Evolutionary conservation across 2,329 filamentous ascomycete genomes (phyloP), one percentile per base, ranked within the genome.

Genomic region (Coniochaeta ligniaria): DNA sequence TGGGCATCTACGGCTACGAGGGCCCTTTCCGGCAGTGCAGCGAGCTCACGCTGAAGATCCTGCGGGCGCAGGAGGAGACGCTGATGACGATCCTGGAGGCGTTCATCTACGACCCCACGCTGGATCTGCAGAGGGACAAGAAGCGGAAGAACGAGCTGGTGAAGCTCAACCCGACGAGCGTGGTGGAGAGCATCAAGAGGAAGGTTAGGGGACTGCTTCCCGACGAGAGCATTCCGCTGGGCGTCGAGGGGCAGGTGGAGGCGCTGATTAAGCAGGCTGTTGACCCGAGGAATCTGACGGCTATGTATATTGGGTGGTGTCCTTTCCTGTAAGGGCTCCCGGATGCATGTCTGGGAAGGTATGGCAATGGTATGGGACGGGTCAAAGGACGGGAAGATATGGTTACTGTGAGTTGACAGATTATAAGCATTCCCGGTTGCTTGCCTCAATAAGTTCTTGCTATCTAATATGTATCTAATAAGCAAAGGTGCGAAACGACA

Each of bases 251-350:
- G 0, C 95, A 99, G 77, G 95, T 97, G n/a, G 91, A 97, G 72
- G 92, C 96, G 74, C 75, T 99, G 73, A 95, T 99, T 67, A 85
- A 89, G 71, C 88, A 94, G 76, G 95, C 96, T 36, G 90, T 89
- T 24, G 87, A 92, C 73, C 85, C 88, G 60, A 83, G 78, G 70
- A 96, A 95, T 72, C 74, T 99, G 74, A 85, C 91, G 20, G 85
- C 87, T 43, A 99, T 99, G 96, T 99, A 98, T 75, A 96, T 98
- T 75, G 95, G 95, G 22, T 98, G 94, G 94, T 84, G 83, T 69
- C 80, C 83, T 24, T 86, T 86, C 67, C 71, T 86, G 67, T 85
- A 71, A n/a, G 8, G 35, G n/a, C n/a, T 14, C 12, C 6, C 12
- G 28, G 28, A 3, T 36, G 12, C 6, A 36, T 36, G 7, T 36